Conservation (phyloP, 805 yeast genomes). For the Wickerhamiella lipophila region DNA sequence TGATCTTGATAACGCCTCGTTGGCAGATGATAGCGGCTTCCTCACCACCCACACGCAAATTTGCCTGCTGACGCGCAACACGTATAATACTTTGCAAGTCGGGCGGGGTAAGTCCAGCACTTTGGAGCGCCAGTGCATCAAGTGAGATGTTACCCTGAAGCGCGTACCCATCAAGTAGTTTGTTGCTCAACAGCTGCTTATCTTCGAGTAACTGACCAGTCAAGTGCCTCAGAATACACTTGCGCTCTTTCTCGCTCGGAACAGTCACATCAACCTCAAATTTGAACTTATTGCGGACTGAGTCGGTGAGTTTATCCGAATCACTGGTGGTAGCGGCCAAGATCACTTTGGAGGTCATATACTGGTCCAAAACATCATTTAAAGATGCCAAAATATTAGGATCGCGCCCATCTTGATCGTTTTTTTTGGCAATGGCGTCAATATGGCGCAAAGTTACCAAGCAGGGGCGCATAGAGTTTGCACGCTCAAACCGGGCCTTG, state of each 20-base stretch:
- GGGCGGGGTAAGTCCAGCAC: conserved; percentile 84
- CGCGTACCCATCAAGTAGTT: conserved; percentile 20
- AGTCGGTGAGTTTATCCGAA: conserved; percentile 52
- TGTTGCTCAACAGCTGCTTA: conserved; percentile 10
- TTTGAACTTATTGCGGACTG: conserved; percentile 52
- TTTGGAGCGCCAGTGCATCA: conserved; percentile 56
- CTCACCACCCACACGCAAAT: conserved; percentile 35
- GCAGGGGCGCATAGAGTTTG: conserved; percentile 35
- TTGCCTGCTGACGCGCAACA: conserved; percentile 47
- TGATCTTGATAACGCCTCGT: conserved; percentile 43
- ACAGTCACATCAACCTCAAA: conserved; percentile 68
- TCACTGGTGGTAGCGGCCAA: conserved; percentile 59
- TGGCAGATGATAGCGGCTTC: conserved; percentile 32
- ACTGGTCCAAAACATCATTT: conserved; percentile 44
- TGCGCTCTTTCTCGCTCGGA: conserved; percentile 68
- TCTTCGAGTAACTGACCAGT: conserved; percentile 7
- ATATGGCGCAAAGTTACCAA: conserved; percentile 54
- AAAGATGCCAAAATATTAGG: conserved; percentile 36
- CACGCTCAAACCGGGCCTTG: conserved; percentile 61
- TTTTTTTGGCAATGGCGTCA: conserved; percentile 57
- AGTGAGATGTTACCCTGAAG: conserved; percentile 42
- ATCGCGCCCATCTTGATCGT: conserved; percentile 44
- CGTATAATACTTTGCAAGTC: conserved; percentile 63
- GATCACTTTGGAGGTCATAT: conserved; percentile 29
- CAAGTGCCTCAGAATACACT: conserved; percentile 46